Evolutionary conservation across 352 stramenopile genomes (phyloP).

Genomic region (Pythium folliculosum): DNA sequence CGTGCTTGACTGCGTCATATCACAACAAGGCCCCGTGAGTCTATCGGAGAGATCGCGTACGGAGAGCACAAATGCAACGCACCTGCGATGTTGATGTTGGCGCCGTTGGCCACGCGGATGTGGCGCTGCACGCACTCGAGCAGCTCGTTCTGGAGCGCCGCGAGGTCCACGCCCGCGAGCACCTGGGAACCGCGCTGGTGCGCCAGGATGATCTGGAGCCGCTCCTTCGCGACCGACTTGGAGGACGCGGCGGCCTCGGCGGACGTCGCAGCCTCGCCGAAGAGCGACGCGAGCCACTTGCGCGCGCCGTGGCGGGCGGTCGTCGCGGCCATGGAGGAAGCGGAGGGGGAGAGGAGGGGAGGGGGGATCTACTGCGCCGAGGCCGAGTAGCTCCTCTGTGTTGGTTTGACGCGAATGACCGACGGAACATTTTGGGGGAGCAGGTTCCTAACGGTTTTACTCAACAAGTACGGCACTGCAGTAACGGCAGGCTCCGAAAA

Average conservation of each 20-base stretch:
- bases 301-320: conserved; percentile 57
- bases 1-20: conserved; percentile 83
- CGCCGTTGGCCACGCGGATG: conserved; percentile 84
- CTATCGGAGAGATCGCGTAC: not conserved
- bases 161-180: conserved; percentile 81
- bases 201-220: conserved; percentile 88
- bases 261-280: conserved; percentile 46
- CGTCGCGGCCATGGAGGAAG: conserved; percentile 44
- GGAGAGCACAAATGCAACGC: not conserved
- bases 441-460: not conserved
- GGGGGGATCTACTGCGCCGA: not conserved
- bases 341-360: not conserved
- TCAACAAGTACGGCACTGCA: not conserved
- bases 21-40: not conserved
- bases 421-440: not conserved
- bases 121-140: conserved; percentile 87
- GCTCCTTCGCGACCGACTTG: conserved; percentile 87
- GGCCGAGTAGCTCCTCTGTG: not conserved
- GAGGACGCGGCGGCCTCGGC: conserved; percentile 39
- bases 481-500: not conserved
- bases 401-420: not conserved
- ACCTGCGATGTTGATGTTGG: conserved; percentile 90
- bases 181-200: conserved; percentile 85
- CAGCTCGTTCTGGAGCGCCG: conserved; percentile 77
- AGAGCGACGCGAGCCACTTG: conserved; percentile 82